Evolutionary conservation across 2,329 filamentous ascomycete genomes (phyloP).

Genomic region (Alternaria consortialis): DNA sequence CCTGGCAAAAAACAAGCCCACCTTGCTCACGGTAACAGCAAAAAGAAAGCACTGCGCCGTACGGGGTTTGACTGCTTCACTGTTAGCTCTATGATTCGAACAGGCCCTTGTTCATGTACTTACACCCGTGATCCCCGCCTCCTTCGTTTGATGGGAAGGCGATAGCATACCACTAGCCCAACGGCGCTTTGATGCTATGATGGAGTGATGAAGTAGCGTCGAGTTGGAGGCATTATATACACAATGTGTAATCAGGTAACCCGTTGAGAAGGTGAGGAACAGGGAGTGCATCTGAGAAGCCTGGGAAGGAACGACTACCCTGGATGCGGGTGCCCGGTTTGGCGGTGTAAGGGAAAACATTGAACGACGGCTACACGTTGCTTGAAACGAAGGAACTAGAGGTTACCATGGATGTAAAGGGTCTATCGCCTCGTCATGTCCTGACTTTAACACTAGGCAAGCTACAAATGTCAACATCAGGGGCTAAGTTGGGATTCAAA

Average conservation of each 20-base stretch:
- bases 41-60: conserved; percentile 23
- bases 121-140: conserved; percentile 46
- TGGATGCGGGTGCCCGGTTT: conserved; percentile 21
- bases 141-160: conserved; percentile 47
- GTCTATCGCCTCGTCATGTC: not conserved
- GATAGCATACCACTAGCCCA: conserved; percentile 53
- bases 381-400: not conserved
- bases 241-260: not conserved
- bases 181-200: conserved; percentile 31
- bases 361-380: not conserved
- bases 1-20: conserved; percentile 5
- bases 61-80: conserved; percentile 23
- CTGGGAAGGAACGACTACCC: conserved; percentile 6
- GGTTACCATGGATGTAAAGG: not conserved
- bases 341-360: conserved; percentile 7
- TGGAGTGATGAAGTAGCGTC: not conserved
- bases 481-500: conserved; percentile 24
- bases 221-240: not conserved
- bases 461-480: not conserved
- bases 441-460: not conserved
- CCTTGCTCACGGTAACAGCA: not conserved
- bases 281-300: not conserved
- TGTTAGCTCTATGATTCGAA: conserved; percentile 10
- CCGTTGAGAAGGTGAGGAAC: not conserved
- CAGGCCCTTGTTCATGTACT: conserved; percentile 14